Evolutionary conservation across 169 alveolate genomes (phyloP), one percentile per base, ranked within the genome.

Genomic region (Babesia sp.): DNA sequence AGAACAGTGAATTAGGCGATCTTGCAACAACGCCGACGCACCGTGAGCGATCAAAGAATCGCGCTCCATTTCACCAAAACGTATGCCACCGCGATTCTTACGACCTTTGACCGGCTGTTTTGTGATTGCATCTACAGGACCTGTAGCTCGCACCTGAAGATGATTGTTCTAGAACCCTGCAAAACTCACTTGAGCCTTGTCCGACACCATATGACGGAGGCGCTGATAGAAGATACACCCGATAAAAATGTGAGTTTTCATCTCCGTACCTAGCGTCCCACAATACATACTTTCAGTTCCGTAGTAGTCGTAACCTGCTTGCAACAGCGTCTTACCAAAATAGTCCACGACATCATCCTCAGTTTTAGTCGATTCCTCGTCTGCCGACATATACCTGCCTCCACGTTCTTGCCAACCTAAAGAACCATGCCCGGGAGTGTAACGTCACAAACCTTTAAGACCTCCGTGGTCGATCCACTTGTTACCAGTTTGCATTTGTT

Each of bases 31-130:
- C 84, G 93, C 96, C 33, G 99, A 90, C 41, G 98, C 97, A 26
- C 99, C 99, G 78, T 98, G 99, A 18, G 99, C 98, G 41, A 98
- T 93, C 33, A 98, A 83, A 7, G 99, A 96, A 86, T 98, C 99
- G 66, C 99, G 94, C 85, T 98, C 99, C 99, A 98, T 98, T 91
- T 98, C 99, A 33, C 99, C 99, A 61, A 96, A 84, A 78, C 99
- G 95, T 36, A 97, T 97, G 46, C 99, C 99, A 34, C 99, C 99
- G 64, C 95, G 98, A 81, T 94, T 94, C 90, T 97, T 97, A 72
- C 99, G 93, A 3, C 99, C 99, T 87, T 98, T 97, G 28, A 97
- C 96, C 29, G 99, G 99, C 89, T 98, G 99, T 60, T 97, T 93
- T 54, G 99, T 98, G 33, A 97, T 84, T 20, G 98, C 94, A 84